phyloP scores from a whole-genome alignment of 2,329 filamentous ascomycete genomes.

The Lecanicillium sp. region DNA sequence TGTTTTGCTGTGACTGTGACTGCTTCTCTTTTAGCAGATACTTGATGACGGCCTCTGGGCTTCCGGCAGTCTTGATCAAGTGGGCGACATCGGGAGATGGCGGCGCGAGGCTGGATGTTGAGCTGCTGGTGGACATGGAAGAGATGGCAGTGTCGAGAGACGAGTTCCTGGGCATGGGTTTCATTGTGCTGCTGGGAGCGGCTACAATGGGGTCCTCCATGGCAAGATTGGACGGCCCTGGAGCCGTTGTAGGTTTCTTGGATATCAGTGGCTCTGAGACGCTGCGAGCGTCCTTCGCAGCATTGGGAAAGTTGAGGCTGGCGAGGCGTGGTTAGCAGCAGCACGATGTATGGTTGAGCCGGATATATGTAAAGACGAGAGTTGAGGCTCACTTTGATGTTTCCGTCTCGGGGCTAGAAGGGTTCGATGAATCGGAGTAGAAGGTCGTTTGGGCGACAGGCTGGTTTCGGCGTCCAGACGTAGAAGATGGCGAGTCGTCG shows the following conservation, averaged over 20 bases:
- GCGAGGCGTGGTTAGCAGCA: not conserved
- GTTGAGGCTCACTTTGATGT: constrained; percentile 24
- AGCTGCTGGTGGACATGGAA: constrained; percentile 55
- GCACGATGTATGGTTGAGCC: not conserved
- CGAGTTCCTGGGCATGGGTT: constrained; percentile 60
- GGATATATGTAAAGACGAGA: not conserved
- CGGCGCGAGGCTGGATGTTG: constrained; percentile 36
- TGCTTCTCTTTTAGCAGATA: constrained; percentile 89
- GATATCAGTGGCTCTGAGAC: constrained; percentile 38
- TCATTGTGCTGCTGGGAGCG: constrained; percentile 34
- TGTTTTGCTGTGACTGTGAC: constrained; percentile 80
- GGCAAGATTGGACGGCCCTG: constrained; percentile 29
- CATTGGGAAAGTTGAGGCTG: constrained; percentile 23
- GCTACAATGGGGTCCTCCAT: constrained; percentile 44
- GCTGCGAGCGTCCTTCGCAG: constrained; percentile 46
- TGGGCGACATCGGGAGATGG: constrained; percentile 64
- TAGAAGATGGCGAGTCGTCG: constrained; percentile 20
- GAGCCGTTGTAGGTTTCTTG: constrained; percentile 28
- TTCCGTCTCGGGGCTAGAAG: constrained; percentile 27
- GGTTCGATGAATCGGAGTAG: constrained; percentile 32
- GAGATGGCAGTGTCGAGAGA: constrained; percentile 95
- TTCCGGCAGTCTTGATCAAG: constrained; percentile 78
- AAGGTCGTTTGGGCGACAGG: constrained; percentile 26
- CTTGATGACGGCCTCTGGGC: constrained; percentile 80
- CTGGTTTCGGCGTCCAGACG: not conserved